A percentile compares a stretch with the other conserved stretches of the same genome.
Evolutionary conservation across 305 asterid genomes (phyloP).

Genomic region (Fraxinus ornus): DNA sequence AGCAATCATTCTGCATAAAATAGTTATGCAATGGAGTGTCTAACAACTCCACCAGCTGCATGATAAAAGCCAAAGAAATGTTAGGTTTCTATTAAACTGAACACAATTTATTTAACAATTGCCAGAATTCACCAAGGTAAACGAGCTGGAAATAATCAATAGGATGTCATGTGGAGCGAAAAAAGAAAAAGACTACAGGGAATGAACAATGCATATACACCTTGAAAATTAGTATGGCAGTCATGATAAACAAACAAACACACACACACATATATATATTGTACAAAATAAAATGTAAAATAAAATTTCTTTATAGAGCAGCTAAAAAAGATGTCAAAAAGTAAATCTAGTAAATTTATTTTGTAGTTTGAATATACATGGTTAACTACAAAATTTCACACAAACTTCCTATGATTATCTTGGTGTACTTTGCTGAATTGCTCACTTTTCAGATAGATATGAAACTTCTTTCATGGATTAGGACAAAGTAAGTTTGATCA

Average conservation of each 20-base stretch:
- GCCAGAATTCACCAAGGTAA: conserved; percentile 2
- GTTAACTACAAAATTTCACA: not conserved
- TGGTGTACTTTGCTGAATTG: not conserved
- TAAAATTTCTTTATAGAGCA: not conserved
- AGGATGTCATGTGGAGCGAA: conserved; percentile 6
- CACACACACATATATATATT: not conserved
- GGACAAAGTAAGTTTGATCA: conserved; percentile 1
- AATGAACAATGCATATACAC: not conserved
- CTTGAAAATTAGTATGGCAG: not conserved
- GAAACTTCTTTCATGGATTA: not conserved
- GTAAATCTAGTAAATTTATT: not conserved
- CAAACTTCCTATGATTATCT: not conserved
- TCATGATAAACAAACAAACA: not conserved
- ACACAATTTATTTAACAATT: not conserved
- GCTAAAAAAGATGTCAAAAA: not conserved
- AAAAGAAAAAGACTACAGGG: conserved; percentile 3
- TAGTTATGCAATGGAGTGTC: conserved; percentile 90
- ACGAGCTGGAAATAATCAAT: not conserved
- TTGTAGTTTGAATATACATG: not conserved
- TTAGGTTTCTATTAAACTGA: conserved; percentile 18
- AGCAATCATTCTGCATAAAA: conserved; percentile 82
- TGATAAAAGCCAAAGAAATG: conserved; percentile 4
- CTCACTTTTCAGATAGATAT: not conserved
- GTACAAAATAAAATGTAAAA: not conserved
- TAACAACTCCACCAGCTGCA: conserved; percentile 92